phyloP scores from a whole-genome alignment of 2,329 filamentous ascomycete species.

The Rhexocercosporidium sp. region DNA sequence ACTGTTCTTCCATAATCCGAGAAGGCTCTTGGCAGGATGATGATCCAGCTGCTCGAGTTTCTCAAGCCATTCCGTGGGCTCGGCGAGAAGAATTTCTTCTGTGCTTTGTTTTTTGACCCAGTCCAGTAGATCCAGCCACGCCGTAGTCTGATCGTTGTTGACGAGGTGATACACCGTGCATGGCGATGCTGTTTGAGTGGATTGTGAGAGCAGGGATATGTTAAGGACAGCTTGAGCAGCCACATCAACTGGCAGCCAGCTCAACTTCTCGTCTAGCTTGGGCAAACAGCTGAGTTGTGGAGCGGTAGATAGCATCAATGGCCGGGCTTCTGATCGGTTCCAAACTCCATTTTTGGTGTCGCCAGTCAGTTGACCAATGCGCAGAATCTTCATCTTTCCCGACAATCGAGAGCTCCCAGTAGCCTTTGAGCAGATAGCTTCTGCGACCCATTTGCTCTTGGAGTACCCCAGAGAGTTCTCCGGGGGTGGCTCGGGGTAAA shows the following conservation, averaged over 20 bases:
- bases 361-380: constrained; percentile 52
- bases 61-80: constrained; percentile 49
- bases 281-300: constrained; percentile 48
- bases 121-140: constrained; percentile 52
- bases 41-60: constrained; percentile 37
- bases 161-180: constrained; percentile 35
- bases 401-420: constrained; percentile 25
- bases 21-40: constrained; percentile 49
- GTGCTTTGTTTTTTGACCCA: constrained; percentile 44
- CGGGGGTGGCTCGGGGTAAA: constrained; percentile 48
- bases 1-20: constrained; percentile 55
- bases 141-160: constrained; percentile 50
- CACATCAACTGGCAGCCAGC: constrained; percentile 54
- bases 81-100: constrained; percentile 46
- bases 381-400: constrained; percentile 22
- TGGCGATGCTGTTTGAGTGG: background rate
- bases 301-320: constrained; percentile 52
- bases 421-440: constrained; percentile 54
- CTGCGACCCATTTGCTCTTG: constrained; percentile 63
- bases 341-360: constrained; percentile 50
- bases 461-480: constrained; percentile 59
- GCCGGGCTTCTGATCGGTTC: constrained; percentile 55
- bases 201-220: constrained; percentile 37
- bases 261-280: constrained; percentile 45
- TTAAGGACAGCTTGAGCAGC: constrained; percentile 50